Conservation (phyloP, 169 alveolate species). For the Plasmodium sp. region DNA sequence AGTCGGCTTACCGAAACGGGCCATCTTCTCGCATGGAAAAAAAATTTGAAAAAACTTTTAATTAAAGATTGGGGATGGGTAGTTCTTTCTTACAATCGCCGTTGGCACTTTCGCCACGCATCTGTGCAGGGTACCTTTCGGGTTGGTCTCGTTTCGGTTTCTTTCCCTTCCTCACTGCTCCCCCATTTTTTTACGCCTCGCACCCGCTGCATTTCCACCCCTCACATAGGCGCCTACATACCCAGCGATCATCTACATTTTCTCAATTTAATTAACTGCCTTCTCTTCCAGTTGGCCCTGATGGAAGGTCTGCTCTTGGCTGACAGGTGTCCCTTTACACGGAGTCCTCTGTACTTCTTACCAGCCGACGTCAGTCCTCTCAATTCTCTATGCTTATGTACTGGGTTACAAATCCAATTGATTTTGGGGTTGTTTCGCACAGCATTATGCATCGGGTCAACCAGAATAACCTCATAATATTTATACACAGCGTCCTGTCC, state of each 20-base stretch:
- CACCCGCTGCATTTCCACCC: background rate
- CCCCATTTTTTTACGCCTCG: background rate
- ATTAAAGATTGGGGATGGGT: background rate
- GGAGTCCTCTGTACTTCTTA: constrained; percentile 90
- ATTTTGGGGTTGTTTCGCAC: constrained; percentile 98
- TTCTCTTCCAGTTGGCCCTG: constrained; percentile 96
- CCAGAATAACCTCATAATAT: constrained; percentile 98
- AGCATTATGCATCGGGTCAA: constrained; percentile 98
- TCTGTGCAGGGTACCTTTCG: background rate
- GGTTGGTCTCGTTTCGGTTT: background rate
- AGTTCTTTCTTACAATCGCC: background rate
- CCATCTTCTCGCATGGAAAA: background rate
- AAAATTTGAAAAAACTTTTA: background rate
- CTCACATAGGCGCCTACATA: background rate
- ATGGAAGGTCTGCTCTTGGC: constrained; percentile 95
- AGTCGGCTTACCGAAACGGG: background rate
- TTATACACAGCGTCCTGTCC: constrained; percentile 99
- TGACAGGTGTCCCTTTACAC: constrained; percentile 95
- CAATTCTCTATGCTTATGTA: constrained; percentile 98
- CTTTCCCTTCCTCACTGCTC: background rate
- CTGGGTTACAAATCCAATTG: constrained; percentile 98
- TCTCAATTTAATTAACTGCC: constrained; percentile 95
- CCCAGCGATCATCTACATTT: constrained; percentile 93
- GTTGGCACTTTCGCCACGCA: background rate
- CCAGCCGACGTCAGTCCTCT: constrained; percentile 98